Base-by-base conservation (phyloP, 2,329 filamentous ascomycete species). In the Beauveria sp. region DNA sequence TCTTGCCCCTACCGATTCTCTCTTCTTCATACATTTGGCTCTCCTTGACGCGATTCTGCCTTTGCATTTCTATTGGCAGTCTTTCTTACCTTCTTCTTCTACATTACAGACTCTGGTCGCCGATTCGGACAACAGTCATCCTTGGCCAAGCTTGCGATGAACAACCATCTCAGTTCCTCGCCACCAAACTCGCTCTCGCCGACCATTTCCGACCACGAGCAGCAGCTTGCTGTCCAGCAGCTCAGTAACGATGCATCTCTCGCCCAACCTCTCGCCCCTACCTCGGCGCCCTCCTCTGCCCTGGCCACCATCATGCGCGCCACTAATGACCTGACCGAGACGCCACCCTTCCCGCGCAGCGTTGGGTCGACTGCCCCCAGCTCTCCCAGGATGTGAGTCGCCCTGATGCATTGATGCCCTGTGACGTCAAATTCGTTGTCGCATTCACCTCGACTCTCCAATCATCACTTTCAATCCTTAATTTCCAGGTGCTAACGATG, bases 291-390 rank as follows among this genome's bases (percentile, higher is more conserved):
- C 58, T 64, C 71, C 42, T 70, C 74, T 22, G 74, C 75, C 64
- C 73, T 80, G 67, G 73, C 77, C 57, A 73, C 72, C 54, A 76
- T 77, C 31, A 64, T 79, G 53, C 74, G 73, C 64, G 75, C 72
- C 64, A 73, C 80, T 65, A 76, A 77, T 65, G 75, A 79, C 64
- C 68, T 76, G 66, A 77, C 77, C 58, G 81, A 82, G 59, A 82
- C 83, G 66, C 83, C 83, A 50, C 80, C 82, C 22, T 80, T 83
- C 66, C 77, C 81, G 60, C 79, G 80, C 64, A 86, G 83, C 69
- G 77, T 83, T 62, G 79, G 79, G 18, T 86, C 83, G 7, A 86
- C 83, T 45, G 83, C 83, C 16, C 82, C 83, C 45, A 80, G 75
- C 40, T 86, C 83, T 28, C 83, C 83, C 52, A 78, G 83, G 70